Evolutionary conservation across 2,329 filamentous ascomycete species (phyloP), one percentile per base, ranked within the genome.

Genomic region (Talaromyces sp.): DNA sequence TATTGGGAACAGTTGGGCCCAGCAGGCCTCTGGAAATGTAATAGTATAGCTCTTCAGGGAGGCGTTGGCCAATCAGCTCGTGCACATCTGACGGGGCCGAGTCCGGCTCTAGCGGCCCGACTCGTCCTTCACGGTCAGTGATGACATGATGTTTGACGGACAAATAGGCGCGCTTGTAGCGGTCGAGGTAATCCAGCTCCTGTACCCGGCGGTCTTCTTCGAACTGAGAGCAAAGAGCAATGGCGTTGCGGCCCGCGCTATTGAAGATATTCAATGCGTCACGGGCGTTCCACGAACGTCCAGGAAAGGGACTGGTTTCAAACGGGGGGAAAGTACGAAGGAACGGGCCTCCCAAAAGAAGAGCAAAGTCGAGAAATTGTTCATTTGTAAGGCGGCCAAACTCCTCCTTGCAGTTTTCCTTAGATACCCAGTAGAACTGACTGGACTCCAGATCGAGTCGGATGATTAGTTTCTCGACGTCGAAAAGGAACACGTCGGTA

Each of bases 31-130:
- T 88, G 62, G 92, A 92, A 56, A 97, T 82, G 74, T 98, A 98
- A 75, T 92, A 90, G 73, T 94, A 93, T 18, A 98, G 82, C 76
- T 99, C 95, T 47, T 92, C 87, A 0, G 95, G 92, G 5, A 99
- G 82, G 63, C 93, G 89, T 63, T 96, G 86, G n/a, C 92, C 92
- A 64, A 97, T 86, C 72, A 97, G 93, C 70, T 94, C 89, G 72
- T 96, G 91, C 66, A 95, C 88, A 72, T 98, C 93, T 53, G 84
- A 85, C 2, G 95, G 93, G 23, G 92, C 85, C 60, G 86, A 83
- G 7, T 91, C 89, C 60, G 82, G 84, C 68, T 93, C 88, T 68
- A 91, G 83, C 16, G 92, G 89, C 63, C 86, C 85, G 56, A 96
- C 84, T 69, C 89, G 87, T 47, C 95, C 95, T n/a, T 85, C 86